Evolutionary conservation across 1,284 basidiomycete genomes (phyloP).

Genomic region (Coniferiporia weirii): DNA sequence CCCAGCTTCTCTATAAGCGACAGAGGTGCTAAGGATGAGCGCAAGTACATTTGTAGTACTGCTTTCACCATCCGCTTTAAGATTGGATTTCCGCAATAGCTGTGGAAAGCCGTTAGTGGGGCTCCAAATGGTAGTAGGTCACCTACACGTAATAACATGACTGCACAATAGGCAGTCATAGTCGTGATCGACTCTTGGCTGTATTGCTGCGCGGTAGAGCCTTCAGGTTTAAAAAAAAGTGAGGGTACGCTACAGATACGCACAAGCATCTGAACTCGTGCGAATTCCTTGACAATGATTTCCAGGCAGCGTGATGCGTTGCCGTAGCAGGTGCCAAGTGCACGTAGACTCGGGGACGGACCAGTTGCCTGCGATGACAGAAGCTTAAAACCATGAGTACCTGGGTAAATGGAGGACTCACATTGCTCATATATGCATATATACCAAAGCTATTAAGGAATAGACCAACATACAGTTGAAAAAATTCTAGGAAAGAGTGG

Average conservation of each 20-base stretch:
- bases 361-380: slow-evolving; percentile 28
- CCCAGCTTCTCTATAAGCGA: slow-evolving; percentile 69
- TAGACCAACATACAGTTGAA: slow-evolving; percentile 68
- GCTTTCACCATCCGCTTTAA: slow-evolving; percentile 50
- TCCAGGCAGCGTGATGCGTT: slow-evolving; percentile 64
- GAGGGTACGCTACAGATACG: slow-evolving; percentile 14
- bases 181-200: slow-evolving; percentile 75
- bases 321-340: slow-evolving; percentile 63
- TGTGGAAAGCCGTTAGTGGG: slow-evolving; percentile 23
- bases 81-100: slow-evolving; percentile 60
- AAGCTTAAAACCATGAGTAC: neutral
- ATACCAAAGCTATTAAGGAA: slow-evolving; percentile 81
- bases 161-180: slow-evolving; percentile 79
- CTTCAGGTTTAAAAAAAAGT: neutral
- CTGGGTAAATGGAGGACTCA: slow-evolving; percentile 27
- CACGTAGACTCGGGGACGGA: slow-evolving; percentile 55
- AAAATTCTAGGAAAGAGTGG: slow-evolving; percentile 63
- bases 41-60: slow-evolving; percentile 53
- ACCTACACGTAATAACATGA: slow-evolving; percentile 66
- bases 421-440: slow-evolving; percentile 53
- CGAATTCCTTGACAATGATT: slow-evolving; percentile 69
- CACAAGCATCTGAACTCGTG: slow-evolving; percentile 72
- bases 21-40: slow-evolving; percentile 60
- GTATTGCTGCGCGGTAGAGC: slow-evolving; percentile 51
- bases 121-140: neutral